Evolutionary conservation across 169 alveolate species (phyloP), one percentile per base, ranked within the genome.

Genomic region (Eimeria maxima): DNA sequence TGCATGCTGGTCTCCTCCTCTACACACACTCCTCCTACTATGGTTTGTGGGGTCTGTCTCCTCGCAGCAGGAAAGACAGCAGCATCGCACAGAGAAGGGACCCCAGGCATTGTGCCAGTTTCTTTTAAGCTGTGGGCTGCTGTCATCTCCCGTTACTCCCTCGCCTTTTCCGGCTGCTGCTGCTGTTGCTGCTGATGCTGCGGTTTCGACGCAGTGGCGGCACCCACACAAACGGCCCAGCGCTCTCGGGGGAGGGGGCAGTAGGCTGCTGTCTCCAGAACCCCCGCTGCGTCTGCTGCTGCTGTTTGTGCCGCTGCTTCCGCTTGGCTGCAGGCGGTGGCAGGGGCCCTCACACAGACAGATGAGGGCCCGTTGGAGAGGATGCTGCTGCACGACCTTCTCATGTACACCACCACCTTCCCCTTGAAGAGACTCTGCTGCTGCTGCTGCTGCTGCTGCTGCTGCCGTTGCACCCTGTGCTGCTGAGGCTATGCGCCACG

Each of bases 41-140:
- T 8, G 22, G 65, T 42, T 24, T 16, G 60, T 76, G 87, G 90
- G 71, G 71, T 81, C 90, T 24, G 71, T 81, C 55, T 47, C 73
- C 71, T 47, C 73, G 29, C 90, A 38, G 69, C 90, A 81, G 73
- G 90, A 33, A 47, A 81, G 90, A 47, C 90, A 81, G 90, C 90
- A 81, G 90, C 90, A 81, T 10, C 47, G 38, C n/a, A 81, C 90
- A 24, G 45, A 81, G 73, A 50, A 81, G 57, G 90, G n/a, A 18
- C 90, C 90, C 90, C 90, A 81, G 29, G 90, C 90, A 20, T 22
- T 11, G 27, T 81, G 67, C 90, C 90, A 81, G 45, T 47, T 22
- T 3, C 42, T 11, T 47, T 33, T 76, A 33, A 18, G 55, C 63
- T 24, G 90, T 47, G 11, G 57, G 50, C 50, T 24, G 90, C 87